Evolutionary conservation across 768 basidiomycete species (phyloP).

Genomic region (Auricularia cornea): DNA sequence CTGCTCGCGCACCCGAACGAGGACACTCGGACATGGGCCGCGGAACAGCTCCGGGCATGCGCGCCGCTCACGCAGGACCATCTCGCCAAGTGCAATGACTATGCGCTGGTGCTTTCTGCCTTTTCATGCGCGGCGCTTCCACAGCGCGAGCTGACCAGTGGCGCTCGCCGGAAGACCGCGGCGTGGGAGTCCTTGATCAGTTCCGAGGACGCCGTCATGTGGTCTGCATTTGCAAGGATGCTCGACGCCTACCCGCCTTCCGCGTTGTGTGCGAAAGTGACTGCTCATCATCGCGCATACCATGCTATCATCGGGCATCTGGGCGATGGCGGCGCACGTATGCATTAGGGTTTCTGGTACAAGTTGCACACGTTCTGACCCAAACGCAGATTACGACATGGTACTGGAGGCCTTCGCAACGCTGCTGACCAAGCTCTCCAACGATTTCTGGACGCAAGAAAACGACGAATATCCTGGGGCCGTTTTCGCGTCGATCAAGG

Average conservation of each 20-base stretch:
- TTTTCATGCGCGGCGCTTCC: constrained; percentile 28
- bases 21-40: constrained; percentile 54
- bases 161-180: not conserved
- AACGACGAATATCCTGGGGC: constrained; percentile 65
- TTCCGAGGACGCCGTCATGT: not conserved
- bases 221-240: not conserved
- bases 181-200: not conserved
- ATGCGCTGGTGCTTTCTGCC: constrained; percentile 37
- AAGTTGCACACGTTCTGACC: constrained; percentile 8
- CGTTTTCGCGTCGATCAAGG: constrained; percentile 75
- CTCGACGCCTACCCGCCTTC: not conserved
- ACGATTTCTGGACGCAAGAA: constrained; percentile 61
- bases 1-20: constrained; percentile 44
- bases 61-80: constrained; percentile 39
- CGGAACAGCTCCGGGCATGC: constrained; percentile 33
- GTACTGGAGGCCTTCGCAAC: constrained; percentile 52
- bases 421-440: constrained; percentile 48
- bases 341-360: constrained; percentile 23
- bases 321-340: constrained; percentile 52
- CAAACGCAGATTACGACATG: constrained; percentile 47
- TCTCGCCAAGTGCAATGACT: constrained; percentile 34
- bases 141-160: not conserved
- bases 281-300: constrained; percentile 25
- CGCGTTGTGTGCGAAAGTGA: constrained; percentile 10
- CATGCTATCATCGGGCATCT: constrained; percentile 53